Evolutionary conservation across 441 rosid genomes (phyloP), one percentile per base, ranked within the genome.

Genomic region (Gossypium gossypioides): DNA sequence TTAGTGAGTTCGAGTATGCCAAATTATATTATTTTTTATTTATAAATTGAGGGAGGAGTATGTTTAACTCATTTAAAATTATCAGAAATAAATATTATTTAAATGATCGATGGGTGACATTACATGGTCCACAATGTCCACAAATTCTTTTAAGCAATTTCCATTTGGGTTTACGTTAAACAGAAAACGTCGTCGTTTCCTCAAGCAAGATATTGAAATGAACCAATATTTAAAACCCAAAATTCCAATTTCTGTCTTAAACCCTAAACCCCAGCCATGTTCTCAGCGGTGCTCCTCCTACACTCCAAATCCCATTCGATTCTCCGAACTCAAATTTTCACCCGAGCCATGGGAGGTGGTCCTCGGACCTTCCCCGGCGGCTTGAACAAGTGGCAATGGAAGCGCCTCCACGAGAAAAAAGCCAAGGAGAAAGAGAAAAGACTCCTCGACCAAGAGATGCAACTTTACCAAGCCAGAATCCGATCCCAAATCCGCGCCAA

Each of bases 371-470:
- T 92, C 51, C 99, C 98, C 0, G 98, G 96, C 32, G 98, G 98
- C 9, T 52, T 93, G 9, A 93, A 96, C 88, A 90, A 96, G 81
- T 96, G 96, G 99, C 97, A 92, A 44, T 95, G 99, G 98, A 95
- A 92, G 82, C 95, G 96, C 19, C 83, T 95, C 78, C 98, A 92
- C 82, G 98, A 95, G 87, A 95, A 89, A 81, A 85, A 84, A 76
- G 98, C 96, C 27, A 80, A 65, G 77, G 99, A 95, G 79, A 95
- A 95, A 81, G 97, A 92, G 77, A 91, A 77, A 68, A 81, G 86
- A 48, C 96, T 95, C 58, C 88, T 95, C 24, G 87, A 89, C 0
- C 98, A 92, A 77, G 98, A 92, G 81, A 95, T 91, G 65, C 97
- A 92, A 81, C 90, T 95, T 54, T 89, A 95, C 76, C 86, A 92